phyloP scores from a whole-genome alignment of 768 basidiomycete species.

The Tulasnella sp. region DNA sequence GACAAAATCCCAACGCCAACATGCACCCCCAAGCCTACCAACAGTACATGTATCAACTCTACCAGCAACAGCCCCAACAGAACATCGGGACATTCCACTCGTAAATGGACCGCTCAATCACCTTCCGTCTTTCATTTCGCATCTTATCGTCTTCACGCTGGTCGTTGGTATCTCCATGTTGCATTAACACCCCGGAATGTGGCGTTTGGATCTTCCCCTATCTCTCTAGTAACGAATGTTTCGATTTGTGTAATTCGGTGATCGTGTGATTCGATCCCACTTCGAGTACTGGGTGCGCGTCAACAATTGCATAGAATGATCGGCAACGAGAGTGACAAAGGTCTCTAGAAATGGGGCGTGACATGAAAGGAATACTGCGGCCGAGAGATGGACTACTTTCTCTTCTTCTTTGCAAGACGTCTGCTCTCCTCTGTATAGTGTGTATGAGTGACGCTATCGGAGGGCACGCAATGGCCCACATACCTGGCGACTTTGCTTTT shows the following conservation, averaged over 20 bases:
- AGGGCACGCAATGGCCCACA: conserved; percentile 34
- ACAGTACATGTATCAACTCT: conserved; percentile 80
- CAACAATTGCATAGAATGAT: background rate
- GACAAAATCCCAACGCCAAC: conserved; percentile 43
- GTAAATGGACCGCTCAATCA: conserved; percentile 34
- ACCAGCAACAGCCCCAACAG: conserved; percentile 61
- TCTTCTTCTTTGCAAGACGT: conserved; percentile 28
- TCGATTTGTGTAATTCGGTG: background rate
- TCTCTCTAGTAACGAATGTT: background rate
- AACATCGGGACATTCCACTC: conserved; percentile 76
- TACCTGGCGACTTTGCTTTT: conserved; percentile 70
- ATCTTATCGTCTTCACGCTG: background rate
- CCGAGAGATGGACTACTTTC: conserved; percentile 8
- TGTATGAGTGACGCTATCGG: background rate
- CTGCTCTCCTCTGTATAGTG: conserved; percentile 20
- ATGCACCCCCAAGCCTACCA: conserved; percentile 69
- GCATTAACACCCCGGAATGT: background rate
- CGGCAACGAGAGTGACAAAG: background rate
- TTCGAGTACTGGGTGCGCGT: background rate
- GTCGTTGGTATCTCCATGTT: background rate
- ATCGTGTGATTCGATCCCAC: background rate
- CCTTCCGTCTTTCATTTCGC: background rate
- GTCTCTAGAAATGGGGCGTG: background rate
- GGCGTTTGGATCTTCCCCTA: background rate
- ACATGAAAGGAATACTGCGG: background rate